Base-by-base conservation (phyloP, 768 basidiomycete species). In the Psilocybe subaeruginosa region DNA sequence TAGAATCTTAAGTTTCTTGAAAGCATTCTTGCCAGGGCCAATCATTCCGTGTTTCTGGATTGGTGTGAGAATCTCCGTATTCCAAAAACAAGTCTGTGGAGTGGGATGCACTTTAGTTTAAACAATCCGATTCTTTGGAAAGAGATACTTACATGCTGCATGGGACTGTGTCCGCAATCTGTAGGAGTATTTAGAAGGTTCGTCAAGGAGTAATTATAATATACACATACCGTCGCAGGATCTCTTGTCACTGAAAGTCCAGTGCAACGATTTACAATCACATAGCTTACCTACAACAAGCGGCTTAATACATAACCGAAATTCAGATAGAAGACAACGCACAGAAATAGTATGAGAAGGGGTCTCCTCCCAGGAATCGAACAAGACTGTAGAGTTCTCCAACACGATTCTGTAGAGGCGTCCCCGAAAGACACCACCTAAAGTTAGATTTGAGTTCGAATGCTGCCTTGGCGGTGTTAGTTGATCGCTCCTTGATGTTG, bases 371-470 rank as follows among this genome's bases (percentile, higher is more conserved):
- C 54, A 97, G 74, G 78, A 98, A 97, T 63, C 92, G 82, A 48
- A 98, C 86, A 45, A 97, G 83, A 73, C 95, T 97, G 77, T 99
- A 99, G 53, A 99, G 77, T 72, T 99, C 97, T 64, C 97, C 97
- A n/a, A 99, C 97, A 65, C 97, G 90, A 70, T 98, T 98, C 74
- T 99, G 97, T 8, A 99, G 79, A 0, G 97, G 97, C 5, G 97
- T 98, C 4, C 96, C 96, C 33, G 95, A 97, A 30, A 99, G 80
- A 76, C 97, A 99, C 97, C 97, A 99, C 61, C 86, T 87, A 66
- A 85, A 93, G 52, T 84, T 85, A 57, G 90, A 85, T 65, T 89
- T 75, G 9, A 99, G 80, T 58, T 95, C 91, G 72, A 99, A 99
- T 0, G 94, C 85, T n/a, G 95, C 96, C 74, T 97, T 98, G 1